Conservation (phyloP, 495 filamentous ascomycete genomes). For the Sporormia fimetaria region DNA sequence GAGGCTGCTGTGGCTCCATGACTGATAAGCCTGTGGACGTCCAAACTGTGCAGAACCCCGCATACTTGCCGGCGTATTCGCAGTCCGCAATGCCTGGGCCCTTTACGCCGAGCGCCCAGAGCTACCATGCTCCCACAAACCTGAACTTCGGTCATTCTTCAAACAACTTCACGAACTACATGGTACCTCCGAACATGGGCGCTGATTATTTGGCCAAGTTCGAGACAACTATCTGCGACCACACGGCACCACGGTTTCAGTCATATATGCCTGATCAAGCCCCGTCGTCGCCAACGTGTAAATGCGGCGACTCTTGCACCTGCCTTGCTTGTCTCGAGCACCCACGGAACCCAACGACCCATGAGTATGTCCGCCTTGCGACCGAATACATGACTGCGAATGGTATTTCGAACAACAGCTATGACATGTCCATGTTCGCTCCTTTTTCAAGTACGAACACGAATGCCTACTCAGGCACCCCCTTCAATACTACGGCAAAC, state of each 20-base stretch:
- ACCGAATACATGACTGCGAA: constrained; percentile 18
- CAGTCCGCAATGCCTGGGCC: too few species aligned
- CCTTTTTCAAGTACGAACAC: constrained; percentile 5
- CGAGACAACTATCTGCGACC: too few species aligned
- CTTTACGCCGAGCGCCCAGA: too few species aligned
- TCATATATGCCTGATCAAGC: constrained; percentile 14
- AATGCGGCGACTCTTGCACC: constrained; percentile 26
- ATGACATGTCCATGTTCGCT: not conserved
- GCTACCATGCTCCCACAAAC: not conserved
- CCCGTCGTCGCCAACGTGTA: constrained; percentile 19
- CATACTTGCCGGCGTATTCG: too few species aligned
- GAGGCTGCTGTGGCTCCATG: constrained; percentile 16
- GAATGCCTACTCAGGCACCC: constrained; percentile 3
- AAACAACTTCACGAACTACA: too few species aligned
- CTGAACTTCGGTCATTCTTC: constrained; percentile 1
- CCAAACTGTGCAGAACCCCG: too few species aligned
- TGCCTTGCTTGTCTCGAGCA: constrained; percentile 29
- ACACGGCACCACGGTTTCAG: constrained; percentile 14
- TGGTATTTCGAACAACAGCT: too few species aligned
- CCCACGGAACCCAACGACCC: constrained; percentile 27
- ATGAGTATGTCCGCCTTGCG: constrained; percentile 22
- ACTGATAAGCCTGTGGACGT: constrained; percentile 4
- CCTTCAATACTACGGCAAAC: not conserved
- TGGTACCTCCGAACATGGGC: too few species aligned
- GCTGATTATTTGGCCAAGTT: too few species aligned